Percentiles rank a stretch among this genome's conserved stretches.
Evolutionary conservation across 495 filamentous ascomycete species (phyloP).

Genomic region (Penicillium antarcticum): DNA sequence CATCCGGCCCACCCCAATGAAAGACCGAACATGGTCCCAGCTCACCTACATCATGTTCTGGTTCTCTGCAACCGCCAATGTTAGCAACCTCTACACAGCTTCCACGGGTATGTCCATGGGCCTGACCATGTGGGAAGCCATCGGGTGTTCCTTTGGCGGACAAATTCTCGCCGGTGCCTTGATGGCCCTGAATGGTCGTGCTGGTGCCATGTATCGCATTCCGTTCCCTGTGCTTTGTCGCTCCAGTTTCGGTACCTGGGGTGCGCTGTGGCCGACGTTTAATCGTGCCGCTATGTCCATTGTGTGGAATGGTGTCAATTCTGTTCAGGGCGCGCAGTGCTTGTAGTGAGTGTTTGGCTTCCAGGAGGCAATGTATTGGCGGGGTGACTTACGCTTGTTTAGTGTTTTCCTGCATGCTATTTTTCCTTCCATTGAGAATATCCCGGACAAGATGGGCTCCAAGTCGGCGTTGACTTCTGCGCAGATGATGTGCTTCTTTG

Average conservation of each 20-base stretch:
- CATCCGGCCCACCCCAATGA: slow-evolving; percentile 30
- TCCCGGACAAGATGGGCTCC: slow-evolving; percentile 30
- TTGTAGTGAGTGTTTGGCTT: slow-evolving; percentile 21
- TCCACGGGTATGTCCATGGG: slow-evolving; percentile 33
- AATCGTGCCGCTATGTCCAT: slow-evolving; percentile 38
- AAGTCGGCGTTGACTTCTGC: slow-evolving; percentile 32
- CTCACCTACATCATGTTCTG: slow-evolving; percentile 38
- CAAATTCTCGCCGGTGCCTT: slow-evolving; percentile 28
- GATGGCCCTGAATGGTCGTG: slow-evolving; percentile 36
- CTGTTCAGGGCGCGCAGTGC: slow-evolving; percentile 36
- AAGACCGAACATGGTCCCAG: slow-evolving; percentile 35
- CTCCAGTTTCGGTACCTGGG: slow-evolving; percentile 33
- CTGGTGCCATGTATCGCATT: slow-evolving; percentile 37
- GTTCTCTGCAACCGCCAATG: slow-evolving; percentile 39
- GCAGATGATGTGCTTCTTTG: slow-evolving; percentile 35
- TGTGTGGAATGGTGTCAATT: slow-evolving; percentile 39
- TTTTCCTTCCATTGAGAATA: slow-evolving; percentile 31
- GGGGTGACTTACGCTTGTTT: neutral
- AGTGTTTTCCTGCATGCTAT: slow-evolving; percentile 36
- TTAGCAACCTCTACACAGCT: slow-evolving; percentile 36
- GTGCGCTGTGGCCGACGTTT: slow-evolving; percentile 37
- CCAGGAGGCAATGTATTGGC: neutral
- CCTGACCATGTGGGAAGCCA: slow-evolving; percentile 36
- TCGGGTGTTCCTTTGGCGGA: slow-evolving; percentile 29
- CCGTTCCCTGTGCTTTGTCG: slow-evolving; percentile 35